phyloP scores from a whole-genome alignment of 2,329 filamentous ascomycete species.

The Beauveria rudraprayagi region DNA sequence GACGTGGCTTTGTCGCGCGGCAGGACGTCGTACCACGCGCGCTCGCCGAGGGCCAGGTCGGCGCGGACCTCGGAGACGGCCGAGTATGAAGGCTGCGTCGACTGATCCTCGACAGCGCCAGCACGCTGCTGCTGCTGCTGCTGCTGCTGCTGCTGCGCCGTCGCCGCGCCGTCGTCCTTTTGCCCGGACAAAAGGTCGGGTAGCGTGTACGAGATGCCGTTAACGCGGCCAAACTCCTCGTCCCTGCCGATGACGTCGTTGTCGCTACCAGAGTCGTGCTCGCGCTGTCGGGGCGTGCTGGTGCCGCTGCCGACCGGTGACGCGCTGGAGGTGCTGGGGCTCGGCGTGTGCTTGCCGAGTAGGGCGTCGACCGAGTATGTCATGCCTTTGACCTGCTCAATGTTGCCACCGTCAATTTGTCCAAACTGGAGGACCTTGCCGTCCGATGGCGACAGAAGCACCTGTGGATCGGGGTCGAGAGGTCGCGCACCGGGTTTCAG shows the following conservation, averaged over 20 bases:
- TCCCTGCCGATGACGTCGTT: constrained; percentile 67
- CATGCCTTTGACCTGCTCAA: constrained; percentile 98
- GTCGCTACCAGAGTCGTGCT: constrained; percentile 40
- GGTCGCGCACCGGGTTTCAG: constrained; percentile 84
- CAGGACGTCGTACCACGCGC: constrained; percentile 63
- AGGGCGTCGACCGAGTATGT: constrained; percentile 94
- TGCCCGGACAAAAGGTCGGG: constrained; percentile 79
- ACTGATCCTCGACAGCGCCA: constrained; percentile 57
- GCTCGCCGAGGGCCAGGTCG: constrained; percentile 67
- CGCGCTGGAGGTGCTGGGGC: constrained; percentile 42
- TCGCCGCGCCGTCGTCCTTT: constrained; percentile 32
- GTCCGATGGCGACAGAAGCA: constrained; percentile 81
- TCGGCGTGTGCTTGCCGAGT: constrained; percentile 59
- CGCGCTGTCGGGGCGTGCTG: constrained; percentile 18
- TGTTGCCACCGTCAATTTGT: constrained; percentile 83
- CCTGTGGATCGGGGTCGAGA: constrained; percentile 71
- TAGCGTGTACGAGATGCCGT: constrained; percentile 91
- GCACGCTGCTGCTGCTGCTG: not conserved
- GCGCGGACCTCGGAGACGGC: constrained; percentile 78
- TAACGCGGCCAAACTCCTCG: constrained; percentile 88
- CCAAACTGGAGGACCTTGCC: constrained; percentile 89
- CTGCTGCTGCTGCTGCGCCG: constrained; percentile 17
- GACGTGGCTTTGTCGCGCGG: constrained; percentile 56
- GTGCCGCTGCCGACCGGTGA: constrained; percentile 14
- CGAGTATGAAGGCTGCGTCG: constrained; percentile 52